Base-by-base conservation (phyloP, 2,329 filamentous ascomycete species). In the Emydomyces testavorans region DNA sequence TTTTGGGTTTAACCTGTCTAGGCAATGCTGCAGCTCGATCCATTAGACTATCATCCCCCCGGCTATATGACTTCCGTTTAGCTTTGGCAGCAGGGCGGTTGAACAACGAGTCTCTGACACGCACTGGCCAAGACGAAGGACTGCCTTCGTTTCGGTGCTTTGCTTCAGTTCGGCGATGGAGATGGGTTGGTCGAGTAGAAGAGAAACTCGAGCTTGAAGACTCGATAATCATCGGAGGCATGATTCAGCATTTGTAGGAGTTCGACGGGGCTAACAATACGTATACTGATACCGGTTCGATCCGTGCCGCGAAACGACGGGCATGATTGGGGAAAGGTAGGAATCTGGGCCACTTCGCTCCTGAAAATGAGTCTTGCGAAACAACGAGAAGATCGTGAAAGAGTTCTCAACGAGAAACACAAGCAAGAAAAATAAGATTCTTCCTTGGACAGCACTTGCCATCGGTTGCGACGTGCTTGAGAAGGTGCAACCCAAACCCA, bases 51-150 rank as follows among this genome's bases (percentile, higher is more conserved):
- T 28, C 36, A 6, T 34, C 29, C 1, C 36, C 45, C 16, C 36
- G 45, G 26, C 16, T 34, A 16, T 35, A 11, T 3, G 20, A 24
- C 15, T n/a, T 15, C 26, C 8, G 28, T 47, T 18, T 40, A 13
- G 7, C 2, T 39, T 24, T 52, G 10, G 36, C 24, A 31, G 34
- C 42, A n/a, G 34, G 29, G 16, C 28, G 29, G 26, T 21, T 29
- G 26, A 51, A 42, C 10, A 50, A 32, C 8, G 53, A 53, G n/a
- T 32, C 36, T 2, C 42, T 18, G 4, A 51, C 35, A 44, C 53
- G 51, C 26, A 35, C 35, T 29, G 53, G 48, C 51, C 46, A 54
- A 44, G 51, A 56, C 29, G 50, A 53, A 40, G 50, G 50, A 28
- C 48, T 49, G 21, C 32, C 26, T 13, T 26, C 21, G 13, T 39